Conservation (phyloP, 225 moss, liverwort and hornwort species). For the Anthoceros angustus region DNA sequence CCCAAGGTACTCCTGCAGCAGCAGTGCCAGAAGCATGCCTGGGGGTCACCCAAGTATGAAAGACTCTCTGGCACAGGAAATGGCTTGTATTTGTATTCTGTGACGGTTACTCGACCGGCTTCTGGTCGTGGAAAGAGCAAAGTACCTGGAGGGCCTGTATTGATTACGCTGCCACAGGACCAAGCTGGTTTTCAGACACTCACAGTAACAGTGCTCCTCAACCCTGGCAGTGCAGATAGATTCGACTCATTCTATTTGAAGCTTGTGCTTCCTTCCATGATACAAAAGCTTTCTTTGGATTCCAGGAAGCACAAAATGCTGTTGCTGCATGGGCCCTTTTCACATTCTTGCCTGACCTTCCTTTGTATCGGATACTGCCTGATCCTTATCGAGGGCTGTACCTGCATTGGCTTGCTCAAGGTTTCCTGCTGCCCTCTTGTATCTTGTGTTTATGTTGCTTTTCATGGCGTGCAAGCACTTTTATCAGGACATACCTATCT, state of each 20-base stretch:
- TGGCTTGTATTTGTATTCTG: constrained; percentile 66
- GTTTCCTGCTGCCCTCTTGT: constrained; percentile 17
- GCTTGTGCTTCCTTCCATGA: neutral
- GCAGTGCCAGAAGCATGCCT: constrained; percentile 93
- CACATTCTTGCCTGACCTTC: constrained; percentile 73
- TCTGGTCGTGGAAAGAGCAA: constrained; percentile 92
- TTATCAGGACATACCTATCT: neutral
- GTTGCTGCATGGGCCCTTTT: constrained; percentile 82
- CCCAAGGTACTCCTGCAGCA: constrained; percentile 98
- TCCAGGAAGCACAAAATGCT: constrained; percentile 90
- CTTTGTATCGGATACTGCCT: constrained; percentile 69
- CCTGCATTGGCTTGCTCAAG: constrained; percentile 89
- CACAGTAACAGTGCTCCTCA: constrained; percentile 30
- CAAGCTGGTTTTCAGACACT: constrained; percentile 77
- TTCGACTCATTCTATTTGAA: neutral
- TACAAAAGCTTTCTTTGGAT: constrained; percentile 11
- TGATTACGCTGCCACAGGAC: constrained; percentile 60
- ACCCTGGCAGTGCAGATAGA: neutral
- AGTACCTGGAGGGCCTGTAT: constrained; percentile 67
- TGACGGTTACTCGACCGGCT: constrained; percentile 71
- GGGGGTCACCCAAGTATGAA: constrained; percentile 91
- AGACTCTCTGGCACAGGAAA: constrained; percentile 43
- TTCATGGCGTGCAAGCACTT: neutral
- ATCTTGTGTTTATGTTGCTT: neutral
- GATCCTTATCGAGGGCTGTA: constrained; percentile 82